phyloP scores from a whole-genome alignment of 2,329 filamentous ascomycete species.

The Exserohilum turcica region DNA sequence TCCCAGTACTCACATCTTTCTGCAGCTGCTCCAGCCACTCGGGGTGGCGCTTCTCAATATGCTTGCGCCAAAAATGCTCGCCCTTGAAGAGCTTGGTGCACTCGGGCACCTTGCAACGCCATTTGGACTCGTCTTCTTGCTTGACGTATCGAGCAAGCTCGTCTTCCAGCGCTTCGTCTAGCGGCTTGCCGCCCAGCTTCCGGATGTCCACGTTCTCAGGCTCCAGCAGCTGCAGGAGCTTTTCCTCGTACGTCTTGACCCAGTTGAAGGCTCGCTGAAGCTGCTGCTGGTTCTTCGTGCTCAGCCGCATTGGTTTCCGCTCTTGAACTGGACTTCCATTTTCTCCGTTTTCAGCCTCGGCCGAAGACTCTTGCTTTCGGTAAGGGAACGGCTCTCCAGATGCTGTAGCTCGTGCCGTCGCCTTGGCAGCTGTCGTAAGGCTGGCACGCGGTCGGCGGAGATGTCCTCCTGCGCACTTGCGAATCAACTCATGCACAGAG shows the following conservation, averaged over 20 bases:
- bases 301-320: conserved; percentile 68
- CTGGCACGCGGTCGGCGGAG: conserved; percentile 87
- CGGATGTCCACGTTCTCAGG: conserved; percentile 84
- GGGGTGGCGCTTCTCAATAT: conserved; percentile 91
- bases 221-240: conserved; percentile 89
- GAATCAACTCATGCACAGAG: conserved; percentile 90
- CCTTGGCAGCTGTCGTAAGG: conserved; percentile 79
- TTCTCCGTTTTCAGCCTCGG: conserved; percentile 67
- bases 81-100: conserved; percentile 98
- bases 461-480: conserved; percentile 97
- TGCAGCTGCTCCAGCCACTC: conserved; percentile 84
- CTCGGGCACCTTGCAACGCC: conserved; percentile 92
- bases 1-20: conserved; percentile 71
- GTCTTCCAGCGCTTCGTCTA: conserved; percentile 84
- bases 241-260: conserved; percentile 98
- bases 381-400: conserved; percentile 81
- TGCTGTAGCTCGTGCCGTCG: conserved; percentile 83
- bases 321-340: conserved; percentile 70
- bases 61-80: conserved; percentile 95
- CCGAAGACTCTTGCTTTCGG: conserved; percentile 72
- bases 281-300: conserved; percentile 84
- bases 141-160: conserved; percentile 88
- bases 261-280: conserved; percentile 95
- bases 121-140: conserved; percentile 97
- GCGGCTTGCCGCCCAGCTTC: conserved; percentile 86